Percentiles rank a stretch among this genome's conserved stretches.
phyloP scores from a whole-genome alignment of 176 grass and related monocot genomes.

The Oryza australiensis region DNA sequence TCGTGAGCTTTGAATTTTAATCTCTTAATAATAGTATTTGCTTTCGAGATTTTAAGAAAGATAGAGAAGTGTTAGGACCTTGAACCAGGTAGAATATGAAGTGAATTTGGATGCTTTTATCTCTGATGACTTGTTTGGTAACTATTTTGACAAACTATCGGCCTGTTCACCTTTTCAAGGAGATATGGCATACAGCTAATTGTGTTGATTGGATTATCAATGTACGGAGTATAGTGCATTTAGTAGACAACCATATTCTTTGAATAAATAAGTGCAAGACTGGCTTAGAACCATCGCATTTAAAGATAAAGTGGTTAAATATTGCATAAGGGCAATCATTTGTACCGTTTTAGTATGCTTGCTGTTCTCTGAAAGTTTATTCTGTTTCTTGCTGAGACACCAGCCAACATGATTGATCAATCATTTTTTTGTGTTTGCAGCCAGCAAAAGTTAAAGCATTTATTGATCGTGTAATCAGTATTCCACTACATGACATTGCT shows the following conservation, averaged over 20 bases:
- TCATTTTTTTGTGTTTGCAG: constrained; percentile 53
- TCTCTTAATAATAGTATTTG: background rate
- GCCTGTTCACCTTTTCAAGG: background rate
- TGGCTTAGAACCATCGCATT: background rate
- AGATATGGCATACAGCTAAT: background rate
- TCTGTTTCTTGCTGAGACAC: background rate
- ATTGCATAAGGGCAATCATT: background rate
- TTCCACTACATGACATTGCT: constrained; percentile 94
- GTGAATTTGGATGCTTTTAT: constrained; percentile 1
- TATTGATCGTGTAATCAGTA: constrained; percentile 94
- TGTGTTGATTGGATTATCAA: background rate
- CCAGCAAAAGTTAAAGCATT: constrained; percentile 94
- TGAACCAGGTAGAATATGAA: constrained; percentile 3
- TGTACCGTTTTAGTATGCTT: constrained; percentile 10
- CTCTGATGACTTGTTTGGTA: background rate
- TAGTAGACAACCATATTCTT: background rate
- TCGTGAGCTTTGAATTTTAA: background rate
- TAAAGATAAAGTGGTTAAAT: constrained; percentile 7
- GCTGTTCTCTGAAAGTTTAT: background rate
- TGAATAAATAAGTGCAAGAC: background rate
- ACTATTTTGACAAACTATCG: background rate
- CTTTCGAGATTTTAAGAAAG: background rate
- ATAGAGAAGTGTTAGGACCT: background rate
- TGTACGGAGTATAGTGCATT: background rate
- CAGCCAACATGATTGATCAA: constrained; percentile 33